A percentile compares a stretch with the other conserved stretches of the same genome.
Conservation (phyloP, 129 eudicot genomes). For the Flaveria linearis region DNA sequence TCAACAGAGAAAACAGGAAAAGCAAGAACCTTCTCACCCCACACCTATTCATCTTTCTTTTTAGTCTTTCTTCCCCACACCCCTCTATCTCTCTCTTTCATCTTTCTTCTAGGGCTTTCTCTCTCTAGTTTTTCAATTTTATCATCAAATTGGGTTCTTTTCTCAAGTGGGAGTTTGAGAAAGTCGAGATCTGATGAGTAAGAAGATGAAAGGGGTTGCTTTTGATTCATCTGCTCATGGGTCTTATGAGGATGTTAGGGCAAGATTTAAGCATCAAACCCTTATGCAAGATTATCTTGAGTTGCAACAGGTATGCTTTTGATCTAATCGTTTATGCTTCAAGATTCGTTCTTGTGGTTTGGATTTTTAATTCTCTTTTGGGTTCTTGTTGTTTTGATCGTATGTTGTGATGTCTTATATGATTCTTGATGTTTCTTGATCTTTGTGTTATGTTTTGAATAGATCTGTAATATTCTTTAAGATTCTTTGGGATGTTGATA, state of each 20-base stretch:
- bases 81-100: constrained; percentile 8
- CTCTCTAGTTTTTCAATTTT: neutral
- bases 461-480: constrained; percentile 31
- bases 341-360: constrained; percentile 10
- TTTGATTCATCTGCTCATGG: constrained; percentile 44
- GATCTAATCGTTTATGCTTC: neutral
- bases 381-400: constrained; percentile 10
- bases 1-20: constrained; percentile 59
- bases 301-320: constrained; percentile 49
- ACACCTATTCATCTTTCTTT: constrained; percentile 28
- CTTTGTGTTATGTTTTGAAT: constrained; percentile 2
- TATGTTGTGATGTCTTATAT: constrained; percentile 13
- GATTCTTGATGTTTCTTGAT: constrained; percentile 20
- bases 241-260: constrained; percentile 48
- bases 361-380: neutral
- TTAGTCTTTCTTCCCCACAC: constrained; percentile 9
- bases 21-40: constrained; percentile 59
- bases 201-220: constrained; percentile 62
- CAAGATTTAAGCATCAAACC: constrained; percentile 58
- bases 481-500: constrained; percentile 5
- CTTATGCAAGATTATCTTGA: constrained; percentile 70
- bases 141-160: constrained; percentile 17
- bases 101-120: neutral
- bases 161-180: constrained; percentile 19
- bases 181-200: constrained; percentile 54